Evolutionary conservation across 257 asterid genomes (phyloP).

Genomic region (Capsicum chinense): DNA sequence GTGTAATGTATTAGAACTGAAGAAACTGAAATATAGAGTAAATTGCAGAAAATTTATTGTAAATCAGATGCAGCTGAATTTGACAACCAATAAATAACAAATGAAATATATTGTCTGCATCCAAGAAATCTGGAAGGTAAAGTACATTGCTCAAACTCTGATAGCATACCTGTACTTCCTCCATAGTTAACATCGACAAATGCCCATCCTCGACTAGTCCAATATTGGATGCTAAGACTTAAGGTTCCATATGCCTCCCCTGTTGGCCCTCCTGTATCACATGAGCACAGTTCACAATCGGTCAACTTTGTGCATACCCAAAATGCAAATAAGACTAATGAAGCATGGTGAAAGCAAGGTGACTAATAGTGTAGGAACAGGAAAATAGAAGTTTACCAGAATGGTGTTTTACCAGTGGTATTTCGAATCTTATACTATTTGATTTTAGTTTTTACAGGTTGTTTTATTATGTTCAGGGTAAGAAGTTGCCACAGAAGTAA

Average conservation of each 20-base stretch:
- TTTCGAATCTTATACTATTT: neutral
- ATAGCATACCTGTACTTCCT: slow-evolving; percentile 84
- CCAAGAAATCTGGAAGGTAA: neutral
- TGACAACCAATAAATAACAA: neutral
- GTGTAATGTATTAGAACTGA: neutral
- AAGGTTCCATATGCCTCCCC: slow-evolving; percentile 85
- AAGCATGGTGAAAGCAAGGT: neutral
- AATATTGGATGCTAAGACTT: slow-evolving; percentile 78
- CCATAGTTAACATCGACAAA: slow-evolving; percentile 97
- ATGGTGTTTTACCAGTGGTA: neutral
- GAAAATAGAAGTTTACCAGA: neutral
- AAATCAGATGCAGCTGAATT: neutral
- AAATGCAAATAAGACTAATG: neutral
- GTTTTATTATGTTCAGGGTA: neutral
- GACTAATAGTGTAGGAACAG: neutral
- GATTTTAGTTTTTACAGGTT: neutral
- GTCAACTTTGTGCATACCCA: neutral
- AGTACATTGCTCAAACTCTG: neutral
- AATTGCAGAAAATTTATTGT: neutral
- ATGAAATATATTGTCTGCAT: neutral
- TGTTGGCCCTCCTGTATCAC: slow-evolving; percentile 83
- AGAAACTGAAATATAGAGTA: neutral
- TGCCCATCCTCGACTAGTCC: slow-evolving; percentile 99
- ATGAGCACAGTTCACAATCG: neutral
- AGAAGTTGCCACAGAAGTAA: neutral